Conservation (phyloP, 768 basidiomycete species). For the Coprinopsis strossmayeri region DNA sequence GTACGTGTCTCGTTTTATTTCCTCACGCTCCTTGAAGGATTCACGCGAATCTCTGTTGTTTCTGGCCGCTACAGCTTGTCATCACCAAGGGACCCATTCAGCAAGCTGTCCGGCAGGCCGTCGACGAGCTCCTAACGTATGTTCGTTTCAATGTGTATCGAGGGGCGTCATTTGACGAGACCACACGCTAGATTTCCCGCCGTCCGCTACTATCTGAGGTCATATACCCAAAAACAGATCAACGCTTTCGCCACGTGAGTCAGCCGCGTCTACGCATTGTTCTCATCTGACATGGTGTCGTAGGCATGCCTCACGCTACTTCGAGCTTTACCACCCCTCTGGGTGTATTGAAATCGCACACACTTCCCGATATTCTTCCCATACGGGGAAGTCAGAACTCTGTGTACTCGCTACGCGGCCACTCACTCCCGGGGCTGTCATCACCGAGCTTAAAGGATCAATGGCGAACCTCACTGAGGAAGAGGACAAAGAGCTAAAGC, state of each 20-base stretch:
- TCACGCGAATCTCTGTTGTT: conserved; percentile 18
- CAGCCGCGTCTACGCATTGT: conserved; percentile 19
- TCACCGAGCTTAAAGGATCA: conserved; percentile 84
- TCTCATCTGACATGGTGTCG: conserved; percentile 17
- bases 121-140: conserved; percentile 73
- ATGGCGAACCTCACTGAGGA: conserved; percentile 85
- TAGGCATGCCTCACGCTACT: conserved; percentile 85
- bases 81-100: conserved; percentile 46
- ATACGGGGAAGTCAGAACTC: conserved; percentile 83
- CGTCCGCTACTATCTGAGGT: conserved; percentile 72
- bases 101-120: conserved; percentile 60
- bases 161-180: conserved; percentile 14
- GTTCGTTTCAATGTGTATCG: conserved; percentile 23
- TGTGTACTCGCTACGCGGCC: conserved; percentile 80
- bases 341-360: conserved; percentile 86
- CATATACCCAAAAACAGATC: conserved; percentile 76
- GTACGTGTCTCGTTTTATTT: conserved; percentile 33
- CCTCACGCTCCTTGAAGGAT: conserved; percentile 9
- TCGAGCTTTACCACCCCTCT: conserved; percentile 78
- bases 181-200: conserved; percentile 53
- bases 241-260: conserved; percentile 92
- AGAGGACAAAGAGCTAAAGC: conserved; percentile 81
- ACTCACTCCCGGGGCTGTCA: conserved; percentile 61
- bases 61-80: conserved; percentile 43
- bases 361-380: conserved; percentile 81